Base-by-base conservation (phyloP, 2,329 filamentous ascomycete species). In the Apiospora malaysiana region DNA sequence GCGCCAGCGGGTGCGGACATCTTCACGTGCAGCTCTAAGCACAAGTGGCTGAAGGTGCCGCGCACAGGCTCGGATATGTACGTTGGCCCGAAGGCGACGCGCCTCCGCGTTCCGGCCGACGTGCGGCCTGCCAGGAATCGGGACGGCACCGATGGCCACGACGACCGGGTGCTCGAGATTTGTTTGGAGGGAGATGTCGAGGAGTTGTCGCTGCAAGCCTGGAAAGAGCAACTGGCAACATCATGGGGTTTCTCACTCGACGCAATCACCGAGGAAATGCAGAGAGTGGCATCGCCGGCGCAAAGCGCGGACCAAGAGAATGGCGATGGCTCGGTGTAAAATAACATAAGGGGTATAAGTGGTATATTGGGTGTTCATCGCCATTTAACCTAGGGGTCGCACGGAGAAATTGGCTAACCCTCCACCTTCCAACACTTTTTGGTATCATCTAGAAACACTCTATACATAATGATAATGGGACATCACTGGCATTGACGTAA, bases 31-130 rank as follows among this genome's bases (percentile, higher is more conserved):
- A 75, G 71, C 63, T n/a, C 71, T 1, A 71, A 65, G 25, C 75
- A 77, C 46, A 56, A 47, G 4, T 77, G 75, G 75, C 12, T 76
- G 32, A 65, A 49, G 43, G 32, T 75, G 12, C 73, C 75, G 37
- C 69, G 66, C 2, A 43, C 21, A 0, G 72, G 73, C 23, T 45
- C 18, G 1, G 68, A 72, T 23, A 69, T 71, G 43, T 75, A 72
- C 16, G 70, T 72, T 32, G 75, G 74, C 21, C 40, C 12, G 1
- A 71, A 51, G 23, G 23, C 49, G 10, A 14, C 16, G 49, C 25
- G 10, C 4, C 23, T 27, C 16, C 49, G 49, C 4, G 4, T 51
- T 2, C 49, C 49, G 5, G 16, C 49, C 49, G 23, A 27, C 12
- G 23, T 51, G 49, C 23, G 49, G 6, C 23, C 23, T 2, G 23